phyloP scores from a whole-genome alignment of 805 yeast species.

The Lachancea nothofagi region DNA sequence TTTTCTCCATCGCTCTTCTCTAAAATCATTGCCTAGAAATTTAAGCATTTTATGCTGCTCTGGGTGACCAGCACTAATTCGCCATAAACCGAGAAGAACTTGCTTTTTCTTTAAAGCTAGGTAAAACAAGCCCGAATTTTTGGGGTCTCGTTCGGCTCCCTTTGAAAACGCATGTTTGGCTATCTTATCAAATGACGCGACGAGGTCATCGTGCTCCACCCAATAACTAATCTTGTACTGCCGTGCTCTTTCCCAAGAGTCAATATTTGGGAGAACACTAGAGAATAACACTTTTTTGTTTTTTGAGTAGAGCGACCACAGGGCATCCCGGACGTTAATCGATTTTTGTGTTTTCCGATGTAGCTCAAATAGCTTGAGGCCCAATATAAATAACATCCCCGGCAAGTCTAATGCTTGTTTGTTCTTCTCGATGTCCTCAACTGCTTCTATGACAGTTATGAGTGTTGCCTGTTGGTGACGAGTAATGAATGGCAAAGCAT shows the following conservation, averaged over 20 bases:
- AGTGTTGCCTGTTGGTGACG: conserved; percentile 89
- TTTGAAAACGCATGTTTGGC: conserved; percentile 68
- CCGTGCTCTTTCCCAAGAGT: conserved; percentile 53
- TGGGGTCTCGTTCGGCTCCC: conserved; percentile 60
- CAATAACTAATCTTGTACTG: conserved; percentile 68
- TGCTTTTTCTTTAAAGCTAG: conserved; percentile 74
- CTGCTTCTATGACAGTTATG: conserved; percentile 59
- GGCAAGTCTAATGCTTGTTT: conserved; percentile 37
- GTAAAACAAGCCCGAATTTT: conserved; percentile 65
- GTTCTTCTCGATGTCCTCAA: conserved; percentile 48
- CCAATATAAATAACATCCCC: conserved; percentile 67
- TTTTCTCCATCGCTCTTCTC: conserved; percentile 67
- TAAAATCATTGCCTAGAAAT: conserved; percentile 73
- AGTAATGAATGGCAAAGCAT: conserved; percentile 72
- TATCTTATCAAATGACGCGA: conserved; percentile 53
- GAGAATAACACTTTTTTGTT: conserved; percentile 62
- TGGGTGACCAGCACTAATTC: conserved; percentile 62
- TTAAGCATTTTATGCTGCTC: conserved; percentile 80
- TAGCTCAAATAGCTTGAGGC: conserved; percentile 59
- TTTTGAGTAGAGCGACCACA: conserved; percentile 83
- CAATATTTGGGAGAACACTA: conserved; percentile 37
- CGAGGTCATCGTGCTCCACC: conserved; percentile 46
- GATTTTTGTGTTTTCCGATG: conserved; percentile 46
- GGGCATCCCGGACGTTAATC: conserved; percentile 72
- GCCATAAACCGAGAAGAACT: conserved; percentile 77